A percentile compares a stretch with the other conserved stretches of the same genome.
Conservation (phyloP, 305 asterid genomes). For the Fraxinus sp. region DNA sequence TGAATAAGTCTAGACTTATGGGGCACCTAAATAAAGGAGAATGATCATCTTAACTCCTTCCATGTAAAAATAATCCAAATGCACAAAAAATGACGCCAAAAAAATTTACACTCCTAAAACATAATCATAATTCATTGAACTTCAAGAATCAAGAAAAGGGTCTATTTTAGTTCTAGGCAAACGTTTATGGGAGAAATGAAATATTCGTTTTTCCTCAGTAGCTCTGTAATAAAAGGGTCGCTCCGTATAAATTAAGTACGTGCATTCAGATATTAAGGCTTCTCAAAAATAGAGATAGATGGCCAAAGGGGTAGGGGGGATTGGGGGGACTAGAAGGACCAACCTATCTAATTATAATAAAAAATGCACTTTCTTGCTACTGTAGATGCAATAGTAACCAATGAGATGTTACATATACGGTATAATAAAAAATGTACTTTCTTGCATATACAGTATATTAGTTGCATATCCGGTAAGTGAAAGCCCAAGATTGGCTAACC, state of each 20-base stretch:
- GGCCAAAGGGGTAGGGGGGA: neutral
- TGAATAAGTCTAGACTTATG: constrained; percentile 50
- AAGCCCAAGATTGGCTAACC: no score
- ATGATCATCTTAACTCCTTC: constrained; percentile 30
- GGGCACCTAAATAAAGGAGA: constrained; percentile 59
- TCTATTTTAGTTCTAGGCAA: neutral
- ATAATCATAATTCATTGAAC: neutral
- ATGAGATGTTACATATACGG: no score
- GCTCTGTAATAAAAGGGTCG: neutral
- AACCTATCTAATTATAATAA: no score
- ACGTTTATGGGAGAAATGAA: neutral
- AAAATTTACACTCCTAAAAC: neutral
- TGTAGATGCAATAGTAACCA: no score
- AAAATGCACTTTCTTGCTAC: no score
- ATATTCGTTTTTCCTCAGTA: neutral
- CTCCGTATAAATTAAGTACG: neutral
- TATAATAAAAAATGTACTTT: no score
- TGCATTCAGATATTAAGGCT: neutral
- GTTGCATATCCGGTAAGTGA: no score
- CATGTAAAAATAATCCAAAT: neutral
- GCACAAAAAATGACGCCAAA: neutral
- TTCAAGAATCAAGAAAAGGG: constrained; percentile 2
- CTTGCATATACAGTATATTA: no score
- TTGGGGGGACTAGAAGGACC: neutral
- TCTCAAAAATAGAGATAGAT: neutral